Percentiles rank a stretch among this genome's conserved stretches.
These are phyloP conservation scores for Aureobasidium sp. DNA, from an alignment of 2,329 filamentous ascomycete genomes.

Conservation along the genomic window DNA sequence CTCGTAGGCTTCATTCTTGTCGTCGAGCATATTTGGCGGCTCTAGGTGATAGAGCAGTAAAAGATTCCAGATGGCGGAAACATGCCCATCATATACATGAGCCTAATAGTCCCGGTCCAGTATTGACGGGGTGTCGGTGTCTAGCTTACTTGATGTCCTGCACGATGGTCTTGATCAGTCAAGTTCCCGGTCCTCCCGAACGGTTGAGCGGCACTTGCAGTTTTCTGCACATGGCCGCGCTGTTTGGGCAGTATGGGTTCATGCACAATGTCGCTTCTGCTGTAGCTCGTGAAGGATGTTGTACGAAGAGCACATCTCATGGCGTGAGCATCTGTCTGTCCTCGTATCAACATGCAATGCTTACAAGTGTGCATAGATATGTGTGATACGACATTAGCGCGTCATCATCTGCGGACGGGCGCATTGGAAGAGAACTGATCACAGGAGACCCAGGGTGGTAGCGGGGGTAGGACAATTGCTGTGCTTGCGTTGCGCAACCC, in stretches of 20 bases:
- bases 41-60: not conserved
- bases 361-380: not conserved
- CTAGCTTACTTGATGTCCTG: not conserved
- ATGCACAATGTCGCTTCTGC: not conserved
- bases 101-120: not conserved
- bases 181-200: not conserved
- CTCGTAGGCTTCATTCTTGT: constrained; percentile 5
- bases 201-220: not conserved
- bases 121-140: not conserved
- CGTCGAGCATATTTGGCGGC: not conserved
- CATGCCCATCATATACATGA: not conserved
- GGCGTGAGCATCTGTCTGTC: not conserved
- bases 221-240: not conserved
- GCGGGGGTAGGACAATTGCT: not conserved
- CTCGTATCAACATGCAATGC: not conserved
- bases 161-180: not conserved
- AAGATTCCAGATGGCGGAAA: not conserved
- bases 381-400: not conserved
- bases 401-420: not conserved
- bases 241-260: not conserved
- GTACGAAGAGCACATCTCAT: not conserved
- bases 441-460: not conserved
- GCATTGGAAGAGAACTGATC: not conserved
- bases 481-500: not conserved
- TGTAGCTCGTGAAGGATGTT: not conserved